phyloP scores from a whole-genome alignment of 441 rosid genomes.

The Euphorbia schlechtendalii region DNA sequence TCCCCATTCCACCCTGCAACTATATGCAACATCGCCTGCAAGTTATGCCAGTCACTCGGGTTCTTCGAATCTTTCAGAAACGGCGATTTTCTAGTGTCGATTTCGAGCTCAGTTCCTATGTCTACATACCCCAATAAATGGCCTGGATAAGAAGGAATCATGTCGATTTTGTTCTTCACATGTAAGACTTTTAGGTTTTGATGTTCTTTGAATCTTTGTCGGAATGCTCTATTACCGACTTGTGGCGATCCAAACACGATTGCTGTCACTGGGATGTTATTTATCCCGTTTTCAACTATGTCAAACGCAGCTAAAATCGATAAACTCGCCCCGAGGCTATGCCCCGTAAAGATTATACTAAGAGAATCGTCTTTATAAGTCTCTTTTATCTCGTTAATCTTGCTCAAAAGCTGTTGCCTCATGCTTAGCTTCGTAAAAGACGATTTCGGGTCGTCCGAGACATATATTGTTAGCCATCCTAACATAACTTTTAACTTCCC shows the following conservation, averaged over 20 bases:
- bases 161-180: slow-evolving; percentile 52
- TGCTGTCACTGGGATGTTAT: slow-evolving; percentile 56
- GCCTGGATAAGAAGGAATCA: slow-evolving; percentile 65
- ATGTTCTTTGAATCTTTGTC: slow-evolving; percentile 35
- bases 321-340: slow-evolving; percentile 76
- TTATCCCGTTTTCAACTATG: slow-evolving; percentile 51
- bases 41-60: slow-evolving; percentile 81
- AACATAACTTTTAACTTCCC: slow-evolving; percentile 58
- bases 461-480: slow-evolving; percentile 75
- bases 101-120: slow-evolving; percentile 40
- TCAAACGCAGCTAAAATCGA: slow-evolving; percentile 59
- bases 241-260: slow-evolving; percentile 67
- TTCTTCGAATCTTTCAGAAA: slow-evolving; percentile 56
- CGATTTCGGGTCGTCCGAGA: slow-evolving; percentile 45
- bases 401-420: slow-evolving; percentile 42
- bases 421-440: slow-evolving; percentile 50
- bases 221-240: slow-evolving; percentile 65
- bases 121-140: slow-evolving; percentile 45
- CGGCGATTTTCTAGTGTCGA: slow-evolving; percentile 68
- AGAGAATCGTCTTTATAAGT: slow-evolving; percentile 43
- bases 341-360: slow-evolving; percentile 59
- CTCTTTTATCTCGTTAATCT: slow-evolving; percentile 42
- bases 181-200: slow-evolving; percentile 54
- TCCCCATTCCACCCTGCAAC: slow-evolving; percentile 83
- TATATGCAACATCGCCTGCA: slow-evolving; percentile 72